Evolutionary conservation across 1,284 basidiomycete genomes (phyloP), one percentile per base, ranked within the genome.

Genomic region (Coniophora puteana): DNA sequence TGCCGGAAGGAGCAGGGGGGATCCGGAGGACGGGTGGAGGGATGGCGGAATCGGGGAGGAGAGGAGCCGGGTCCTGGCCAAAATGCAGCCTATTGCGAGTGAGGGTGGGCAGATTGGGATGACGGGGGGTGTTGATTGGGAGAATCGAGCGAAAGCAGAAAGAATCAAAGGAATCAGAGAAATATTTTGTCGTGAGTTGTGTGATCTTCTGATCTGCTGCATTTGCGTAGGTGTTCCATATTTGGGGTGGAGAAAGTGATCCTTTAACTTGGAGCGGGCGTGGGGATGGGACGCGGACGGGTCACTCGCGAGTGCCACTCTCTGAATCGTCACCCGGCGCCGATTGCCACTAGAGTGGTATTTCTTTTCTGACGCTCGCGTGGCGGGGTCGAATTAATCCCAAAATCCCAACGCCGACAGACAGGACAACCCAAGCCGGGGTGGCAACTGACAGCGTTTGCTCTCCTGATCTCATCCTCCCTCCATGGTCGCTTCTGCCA

Each of bases 401-500:
- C n/a, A n/a, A n/a, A n/a, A n/a, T n/a, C n/a, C n/a, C n/a, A n/a
- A n/a, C n/a, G n/a, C n/a, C n/a, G n/a, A n/a, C n/a, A n/a, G n/a
- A n/a, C n/a, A n/a, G n/a, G n/a, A n/a, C n/a, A n/a, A n/a, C n/a
- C n/a, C n/a, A n/a, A n/a, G n/a, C n/a, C n/a, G n/a, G n/a, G n/a
- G n/a, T n/a, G n/a, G n/a, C n/a, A n/a, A n/a, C n/a, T n/a, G n/a
- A n/a, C n/a, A n/a, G n/a, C n/a, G n/a, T n/a, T n/a, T n/a, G 38
- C 21, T n/a, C n/a, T n/a, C n/a, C n/a, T n/a, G n/a, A n/a, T n/a
- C 23, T 37, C n/a, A n/a, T n/a, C n/a, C n/a, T n/a, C n/a, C 45
- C 49, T 48, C 45, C 48, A 82, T 81, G 78, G 78, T 80, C 61
- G 68, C 66, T 53, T 72, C 70, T 54, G 48, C 66, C 46, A 67